Evolutionary conservation across 164 flowering plant species (phyloP).

Genomic region (Stephania cephalantha): DNA sequence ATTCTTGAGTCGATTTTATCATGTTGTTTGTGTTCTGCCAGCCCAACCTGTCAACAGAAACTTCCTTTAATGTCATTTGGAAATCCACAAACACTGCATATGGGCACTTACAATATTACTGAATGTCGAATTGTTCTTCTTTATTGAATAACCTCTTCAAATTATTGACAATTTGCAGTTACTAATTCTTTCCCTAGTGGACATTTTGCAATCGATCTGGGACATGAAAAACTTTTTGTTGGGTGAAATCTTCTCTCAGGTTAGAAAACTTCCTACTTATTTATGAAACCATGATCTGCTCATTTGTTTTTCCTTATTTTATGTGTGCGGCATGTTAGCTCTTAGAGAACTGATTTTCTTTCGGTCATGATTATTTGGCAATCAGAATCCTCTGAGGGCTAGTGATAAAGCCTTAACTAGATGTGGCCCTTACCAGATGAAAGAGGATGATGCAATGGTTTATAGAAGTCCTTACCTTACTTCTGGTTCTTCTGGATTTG

Average conservation of each 20-base stretch:
- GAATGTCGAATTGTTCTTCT: no score
- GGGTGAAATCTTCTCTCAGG: slow-evolving; percentile 97
- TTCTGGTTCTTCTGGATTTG: slow-evolving; percentile 94
- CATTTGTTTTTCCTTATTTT: not conserved
- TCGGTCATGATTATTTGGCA: not conserved
- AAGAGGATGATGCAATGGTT: slow-evolving; percentile 95
- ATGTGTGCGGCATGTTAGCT: not conserved
- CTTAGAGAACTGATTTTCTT: not conserved
- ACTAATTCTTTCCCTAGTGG: no score
- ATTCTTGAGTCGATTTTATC: no score
- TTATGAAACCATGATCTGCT: not conserved
- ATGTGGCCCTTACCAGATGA: slow-evolving; percentile 86
- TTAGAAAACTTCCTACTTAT: slow-evolving; percentile 16
- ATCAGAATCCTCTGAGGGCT: slow-evolving; percentile 88
- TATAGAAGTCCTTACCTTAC: slow-evolving; percentile 94
- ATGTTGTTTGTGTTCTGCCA: no score
- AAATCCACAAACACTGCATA: no score
- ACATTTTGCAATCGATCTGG: no score
- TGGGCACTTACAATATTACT: no score
- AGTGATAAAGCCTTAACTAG: slow-evolving; percentile 87
- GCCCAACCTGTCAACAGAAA: no score
- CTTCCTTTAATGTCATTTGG: no score
- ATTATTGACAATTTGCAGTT: no score
- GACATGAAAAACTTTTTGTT: slow-evolving; percentile 52
- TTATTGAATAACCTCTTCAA: no score